Percentiles rank a stretch among this genome's conserved stretches.
Evolutionary conservation across 2,329 filamentous ascomycete species (phyloP).

Genomic region (Exophiala viscosa): DNA sequence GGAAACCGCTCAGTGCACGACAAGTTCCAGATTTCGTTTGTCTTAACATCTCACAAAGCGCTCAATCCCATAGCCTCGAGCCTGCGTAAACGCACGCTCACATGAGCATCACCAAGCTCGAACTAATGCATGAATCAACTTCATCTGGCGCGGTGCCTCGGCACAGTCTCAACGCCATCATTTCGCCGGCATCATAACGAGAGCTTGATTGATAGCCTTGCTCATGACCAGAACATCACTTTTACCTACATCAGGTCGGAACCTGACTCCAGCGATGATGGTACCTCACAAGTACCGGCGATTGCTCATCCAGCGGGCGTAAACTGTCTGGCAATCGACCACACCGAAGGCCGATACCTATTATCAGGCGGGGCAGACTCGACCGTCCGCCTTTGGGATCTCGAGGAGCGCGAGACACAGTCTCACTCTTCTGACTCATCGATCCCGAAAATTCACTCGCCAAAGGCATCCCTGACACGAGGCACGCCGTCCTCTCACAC

Average conservation of each 20-base stretch:
- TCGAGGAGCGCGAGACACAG: conserved; percentile 62
- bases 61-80: too few species aligned
- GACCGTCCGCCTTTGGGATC: conserved; percentile 80
- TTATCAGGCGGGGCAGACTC: conserved; percentile 83
- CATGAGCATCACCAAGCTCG: not conserved
- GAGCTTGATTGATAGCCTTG: conserved; percentile 64
- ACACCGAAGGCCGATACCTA: conserved; percentile 74
- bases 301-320: conserved; percentile 72
- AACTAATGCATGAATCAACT: conserved; percentile 24
- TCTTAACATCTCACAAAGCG: too few species aligned
- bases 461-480: conserved; percentile 15
- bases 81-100: not conserved
- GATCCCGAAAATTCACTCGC: conserved; percentile 7
- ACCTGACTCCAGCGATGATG: conserved; percentile 21
- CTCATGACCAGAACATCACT: conserved; percentile 66
- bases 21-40: too few species aligned
- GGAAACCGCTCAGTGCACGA: too few species aligned
- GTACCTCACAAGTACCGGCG: conserved; percentile 38
- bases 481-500: conserved; percentile 37
- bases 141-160: conserved; percentile 23
- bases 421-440: conserved; percentile 50
- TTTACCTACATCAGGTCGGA: conserved; percentile 27
- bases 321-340: conserved; percentile 74
- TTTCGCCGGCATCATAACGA: conserved; percentile 61
- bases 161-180: conserved; percentile 66